phyloP scores from a whole-genome alignment of 2,329 filamentous ascomycete species.

The Colletotrichum spaethianum region DNA sequence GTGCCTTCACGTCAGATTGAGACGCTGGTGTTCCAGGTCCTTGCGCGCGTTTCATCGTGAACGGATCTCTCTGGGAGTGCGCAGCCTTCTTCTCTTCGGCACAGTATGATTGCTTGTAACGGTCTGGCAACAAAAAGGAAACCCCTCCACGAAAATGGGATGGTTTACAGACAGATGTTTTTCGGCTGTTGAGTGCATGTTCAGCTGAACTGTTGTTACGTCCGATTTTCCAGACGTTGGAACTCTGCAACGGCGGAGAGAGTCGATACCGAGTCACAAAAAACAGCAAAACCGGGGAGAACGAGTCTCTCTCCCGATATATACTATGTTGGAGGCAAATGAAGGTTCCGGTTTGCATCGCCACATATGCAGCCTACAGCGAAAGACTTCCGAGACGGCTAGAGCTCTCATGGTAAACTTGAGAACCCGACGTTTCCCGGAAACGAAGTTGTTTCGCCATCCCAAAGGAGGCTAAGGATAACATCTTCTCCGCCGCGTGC shows the following conservation, averaged over 20 bases:
- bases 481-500: constrained; percentile 2
- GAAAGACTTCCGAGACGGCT: not conserved
- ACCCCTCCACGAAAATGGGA: too few species aligned
- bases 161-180: not conserved
- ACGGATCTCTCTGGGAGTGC: not conserved
- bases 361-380: not conserved
- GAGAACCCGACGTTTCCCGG: not conserved
- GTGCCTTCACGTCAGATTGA: not conserved
- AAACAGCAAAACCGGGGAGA: not conserved
- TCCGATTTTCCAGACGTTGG: not conserved
- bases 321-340: not conserved
- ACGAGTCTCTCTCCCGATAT: not conserved
- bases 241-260: not conserved
- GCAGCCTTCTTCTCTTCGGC: not conserved
- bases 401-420: too few species aligned
- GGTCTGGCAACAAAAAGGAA: not conserved
- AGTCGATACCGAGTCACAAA: not conserved
- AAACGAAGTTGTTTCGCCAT: not conserved
- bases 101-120: not conserved
- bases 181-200: not conserved
- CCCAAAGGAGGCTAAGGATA: constrained; percentile 22
- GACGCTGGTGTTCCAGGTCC: constrained; percentile 4
- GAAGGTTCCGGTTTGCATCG: not conserved
- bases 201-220: not conserved
- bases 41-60: constrained; percentile 11